Evolutionary conservation across 768 basidiomycete genomes (phyloP), one percentile per base, ranked within the genome.

Genomic region (Tricholoma sp.): DNA sequence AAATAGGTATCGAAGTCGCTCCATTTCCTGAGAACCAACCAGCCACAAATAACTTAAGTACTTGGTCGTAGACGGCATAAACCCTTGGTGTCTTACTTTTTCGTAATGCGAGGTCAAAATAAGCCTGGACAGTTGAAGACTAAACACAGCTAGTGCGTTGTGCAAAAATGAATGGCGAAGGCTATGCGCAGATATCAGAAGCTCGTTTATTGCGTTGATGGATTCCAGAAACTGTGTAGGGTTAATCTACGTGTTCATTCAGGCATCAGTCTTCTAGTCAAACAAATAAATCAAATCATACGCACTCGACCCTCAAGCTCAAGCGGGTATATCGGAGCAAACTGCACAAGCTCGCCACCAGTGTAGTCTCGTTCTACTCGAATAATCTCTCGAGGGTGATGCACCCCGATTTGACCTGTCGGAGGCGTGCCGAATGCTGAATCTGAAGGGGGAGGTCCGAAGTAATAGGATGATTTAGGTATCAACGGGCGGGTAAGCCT

Each of bases 231-330:
- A 98, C 64, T 93, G 86, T 3, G 89, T 91, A 21, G 95, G 92
- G 9, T 91, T 89, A 66, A 99, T 84, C 94, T 97, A 66, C 19
- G n/a, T 37, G 12, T 4, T 52, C 43, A 32, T 32, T 45, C 31
- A 57, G 24, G 54, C 27, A 47, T 63, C 31, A 63, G 57, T 29
- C 21, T 55, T 56, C 24, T 27, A 27, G 50, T 49, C 37, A 49
- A 43, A 46, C 50, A 29, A 9, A 39, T 14, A 37, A 37, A 37
- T 47, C 35, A 37, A 37, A 37, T 47, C 53, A 39, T 35, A 75
- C 90, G 66, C 65, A 96, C 94, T 70, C 97, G 81, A 47, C 93
- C 92, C 63, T 98, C 95, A 5, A 99, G 77, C 70, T 99, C 97
- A 41, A 95, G 73, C 1, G 93, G 94, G 71, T 89, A 99, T 61